Conservation (phyloP, 164 flowering plant species). For the Platanus orientalis region DNA sequence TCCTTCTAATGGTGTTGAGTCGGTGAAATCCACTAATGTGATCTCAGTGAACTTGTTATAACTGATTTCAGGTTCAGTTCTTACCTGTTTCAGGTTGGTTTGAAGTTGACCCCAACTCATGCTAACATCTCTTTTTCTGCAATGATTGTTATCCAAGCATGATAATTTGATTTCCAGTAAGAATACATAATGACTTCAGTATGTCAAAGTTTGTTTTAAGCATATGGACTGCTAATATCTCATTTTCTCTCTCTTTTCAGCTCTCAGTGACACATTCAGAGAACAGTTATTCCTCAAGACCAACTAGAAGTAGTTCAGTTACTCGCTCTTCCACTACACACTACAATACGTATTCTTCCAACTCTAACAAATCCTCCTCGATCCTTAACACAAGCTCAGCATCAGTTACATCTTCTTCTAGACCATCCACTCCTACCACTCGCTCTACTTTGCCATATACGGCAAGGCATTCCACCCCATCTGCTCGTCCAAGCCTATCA, state of each 20-base stretch:
- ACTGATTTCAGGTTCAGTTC: too few species aligned
- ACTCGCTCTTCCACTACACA: conserved; percentile 64
- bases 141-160: neutral
- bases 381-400: conserved; percentile 87
- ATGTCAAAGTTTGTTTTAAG: neutral
- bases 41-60: too few species aligned
- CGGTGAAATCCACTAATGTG: too few species aligned
- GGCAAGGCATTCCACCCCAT: conserved; percentile 67
- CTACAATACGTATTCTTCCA: conserved; percentile 43
- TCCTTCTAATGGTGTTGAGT: too few species aligned
- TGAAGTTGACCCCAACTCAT: too few species aligned
- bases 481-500: conserved; percentile 51
- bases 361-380: conserved; percentile 43
- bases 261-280: conserved; percentile 75
- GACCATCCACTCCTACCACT: conserved; percentile 75
- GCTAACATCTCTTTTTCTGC: neutral
- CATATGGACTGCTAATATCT: conserved; percentile 2
- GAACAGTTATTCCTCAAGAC: conserved; percentile 47
- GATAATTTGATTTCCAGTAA: neutral
- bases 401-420: conserved; percentile 72
- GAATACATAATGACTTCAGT: neutral
- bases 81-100: too few species aligned
- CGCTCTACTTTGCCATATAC: conserved; percentile 55
- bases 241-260: conserved; percentile 36
- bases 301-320: conserved; percentile 78